phyloP scores from a whole-genome alignment of 352 stramenopile genomes.

The Chloridella minuta region DNA sequence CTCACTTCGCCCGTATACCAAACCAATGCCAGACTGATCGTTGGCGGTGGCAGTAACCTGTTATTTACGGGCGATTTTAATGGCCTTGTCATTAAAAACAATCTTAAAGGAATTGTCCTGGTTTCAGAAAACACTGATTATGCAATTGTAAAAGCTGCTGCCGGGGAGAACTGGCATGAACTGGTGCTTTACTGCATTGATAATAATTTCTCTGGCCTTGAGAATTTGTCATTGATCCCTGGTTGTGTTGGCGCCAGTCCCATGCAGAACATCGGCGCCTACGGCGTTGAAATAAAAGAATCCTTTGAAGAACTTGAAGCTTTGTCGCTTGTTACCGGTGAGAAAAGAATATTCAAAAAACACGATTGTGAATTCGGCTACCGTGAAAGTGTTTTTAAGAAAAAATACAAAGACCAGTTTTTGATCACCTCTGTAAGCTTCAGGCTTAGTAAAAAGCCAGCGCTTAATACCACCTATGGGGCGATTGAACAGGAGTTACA shows the following conservation, averaged over 20 bases:
- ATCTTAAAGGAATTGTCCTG: neutral
- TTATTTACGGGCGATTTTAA: neutral
- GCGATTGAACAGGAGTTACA: neutral
- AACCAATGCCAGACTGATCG: neutral
- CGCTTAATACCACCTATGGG: neutral
- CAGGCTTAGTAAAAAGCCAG: neutral
- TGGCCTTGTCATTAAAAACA: neutral
- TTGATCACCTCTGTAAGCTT: neutral
- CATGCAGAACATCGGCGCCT: neutral
- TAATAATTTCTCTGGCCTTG: neutral
- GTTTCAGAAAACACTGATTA: neutral
- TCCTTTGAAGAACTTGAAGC: neutral
- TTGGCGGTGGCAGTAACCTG: neutral
- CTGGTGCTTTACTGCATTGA: neutral
- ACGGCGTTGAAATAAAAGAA: neutral
- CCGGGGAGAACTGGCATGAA: neutral
- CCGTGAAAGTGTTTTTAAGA: neutral
- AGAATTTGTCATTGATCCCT: neutral
- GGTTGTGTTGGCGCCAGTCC: neutral
- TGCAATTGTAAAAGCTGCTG: neutral
- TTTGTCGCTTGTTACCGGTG: neutral
- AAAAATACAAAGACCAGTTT: neutral
- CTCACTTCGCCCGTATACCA: neutral
- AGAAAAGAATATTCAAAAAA: neutral
- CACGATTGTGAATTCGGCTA: neutral